These are phyloP conservation scores for Aspergillus nomiae DNA, from an alignment of 2,329 filamentous ascomycete species.

Conservation along the genomic window DNA sequence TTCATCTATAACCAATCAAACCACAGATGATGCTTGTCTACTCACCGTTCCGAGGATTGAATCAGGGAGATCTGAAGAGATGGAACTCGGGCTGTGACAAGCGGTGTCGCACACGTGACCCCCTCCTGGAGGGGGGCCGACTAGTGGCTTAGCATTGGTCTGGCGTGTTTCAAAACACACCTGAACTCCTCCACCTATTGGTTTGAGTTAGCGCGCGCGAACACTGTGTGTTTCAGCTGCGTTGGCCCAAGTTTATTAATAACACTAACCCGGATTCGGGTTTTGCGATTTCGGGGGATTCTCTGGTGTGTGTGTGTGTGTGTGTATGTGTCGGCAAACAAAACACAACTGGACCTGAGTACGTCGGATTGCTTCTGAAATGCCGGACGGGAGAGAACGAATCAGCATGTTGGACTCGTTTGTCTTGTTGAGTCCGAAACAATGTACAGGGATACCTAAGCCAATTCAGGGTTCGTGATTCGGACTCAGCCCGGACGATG, in stretches of 20 bases:
- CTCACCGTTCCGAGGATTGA: not conserved
- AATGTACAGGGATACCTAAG: not conserved
- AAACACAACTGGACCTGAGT: not conserved
- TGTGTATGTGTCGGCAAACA: not conserved
- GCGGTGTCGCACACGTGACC: slow-evolving; percentile 6
- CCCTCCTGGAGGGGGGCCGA: slow-evolving; percentile 1
- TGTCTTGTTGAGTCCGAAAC: not conserved
- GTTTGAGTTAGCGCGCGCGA: slow-evolving; percentile 20
- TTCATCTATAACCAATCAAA: not conserved
- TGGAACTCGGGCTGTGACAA: not conserved
- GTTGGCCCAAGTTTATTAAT: slow-evolving; percentile 1
- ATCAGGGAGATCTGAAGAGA: not conserved
- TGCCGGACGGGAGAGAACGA: not conserved
- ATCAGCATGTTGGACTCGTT: not conserved
- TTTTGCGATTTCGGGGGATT: not conserved
- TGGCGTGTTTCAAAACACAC: slow-evolving; percentile 34
- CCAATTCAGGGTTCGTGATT: slow-evolving; percentile 1
- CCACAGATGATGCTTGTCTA: not conserved
- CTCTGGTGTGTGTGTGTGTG: not conserved
- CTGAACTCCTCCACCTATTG: slow-evolving; percentile 15
- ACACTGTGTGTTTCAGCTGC: slow-evolving; percentile 28
- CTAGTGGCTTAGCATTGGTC: slow-evolving; percentile 25
- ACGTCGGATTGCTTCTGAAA: not conserved
- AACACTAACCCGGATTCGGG: not conserved
- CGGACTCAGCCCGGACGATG: not conserved